A percentile compares a stretch with the other conserved stretches of the same genome.
These are phyloP conservation scores for Dysphania ambrosioides DNA, from an alignment of 148 eudicot genomes.

Conservation along the genomic window DNA sequence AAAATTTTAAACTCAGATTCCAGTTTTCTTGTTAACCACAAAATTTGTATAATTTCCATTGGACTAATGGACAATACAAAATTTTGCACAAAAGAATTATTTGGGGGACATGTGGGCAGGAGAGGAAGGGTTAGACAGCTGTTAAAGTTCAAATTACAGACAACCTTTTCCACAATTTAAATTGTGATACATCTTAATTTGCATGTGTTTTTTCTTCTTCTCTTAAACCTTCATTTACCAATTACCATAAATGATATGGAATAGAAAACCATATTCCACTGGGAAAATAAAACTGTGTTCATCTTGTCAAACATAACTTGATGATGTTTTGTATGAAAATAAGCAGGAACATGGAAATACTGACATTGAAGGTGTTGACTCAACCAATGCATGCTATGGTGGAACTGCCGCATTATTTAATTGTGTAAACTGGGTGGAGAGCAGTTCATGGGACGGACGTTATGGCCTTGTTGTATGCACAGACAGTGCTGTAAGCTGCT, in stretches of 20 bases:
- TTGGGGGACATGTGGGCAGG: background rate
- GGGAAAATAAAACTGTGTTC: background rate
- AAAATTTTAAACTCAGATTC: background rate
- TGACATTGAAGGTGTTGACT: conserved; percentile 97
- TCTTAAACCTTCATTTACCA: background rate
- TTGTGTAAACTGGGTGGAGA: conserved; percentile 98
- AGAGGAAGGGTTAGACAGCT: background rate
- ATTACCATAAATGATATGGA: background rate
- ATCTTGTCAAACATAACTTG: background rate
- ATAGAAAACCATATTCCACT: too few relatives aligned
- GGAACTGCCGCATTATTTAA: conserved; percentile 97
- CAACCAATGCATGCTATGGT: conserved; percentile 97
- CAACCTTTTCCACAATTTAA: background rate
- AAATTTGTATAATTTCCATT: background rate
- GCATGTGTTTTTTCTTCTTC: background rate
- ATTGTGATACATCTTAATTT: background rate
- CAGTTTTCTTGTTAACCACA: background rate
- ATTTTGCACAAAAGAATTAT: too few relatives aligned
- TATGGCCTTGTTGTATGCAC: conserved; percentile 97
- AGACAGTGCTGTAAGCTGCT: conserved; percentile 84
- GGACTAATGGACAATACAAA: too few relatives aligned
- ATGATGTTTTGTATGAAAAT: conserved; percentile 19
- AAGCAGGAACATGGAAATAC: conserved; percentile 77
- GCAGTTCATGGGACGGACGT: conserved; percentile 98
- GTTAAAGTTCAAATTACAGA: background rate